Evolutionary conservation across 352 stramenopile species (phyloP).

Genomic region (Globisporangium spiculum): DNA sequence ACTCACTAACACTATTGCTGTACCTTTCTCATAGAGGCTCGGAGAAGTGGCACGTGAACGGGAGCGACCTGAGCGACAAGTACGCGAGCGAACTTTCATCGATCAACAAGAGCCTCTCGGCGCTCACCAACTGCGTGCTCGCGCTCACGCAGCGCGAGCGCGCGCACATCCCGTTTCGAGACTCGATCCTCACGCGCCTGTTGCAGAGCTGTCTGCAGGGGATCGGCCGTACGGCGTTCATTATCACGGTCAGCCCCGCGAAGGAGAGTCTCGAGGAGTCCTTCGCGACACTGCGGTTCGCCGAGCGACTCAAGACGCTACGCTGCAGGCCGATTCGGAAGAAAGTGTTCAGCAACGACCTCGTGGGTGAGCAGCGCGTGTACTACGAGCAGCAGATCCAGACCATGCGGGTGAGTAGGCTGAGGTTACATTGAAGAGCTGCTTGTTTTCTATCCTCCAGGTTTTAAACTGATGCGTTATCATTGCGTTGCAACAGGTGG

Average conservation of each 20-base stretch:
- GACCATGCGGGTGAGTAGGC: slow-evolving; percentile 46
- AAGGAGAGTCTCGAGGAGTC: slow-evolving; percentile 58
- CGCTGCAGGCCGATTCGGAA: slow-evolving; percentile 50
- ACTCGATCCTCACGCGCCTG: slow-evolving; percentile 66
- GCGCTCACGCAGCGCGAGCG: slow-evolving; percentile 58
- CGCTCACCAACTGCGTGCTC: slow-evolving; percentile 73
- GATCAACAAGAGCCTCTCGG: slow-evolving; percentile 77
- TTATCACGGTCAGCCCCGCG: slow-evolving; percentile 63
- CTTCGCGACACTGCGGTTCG: slow-evolving; percentile 69
- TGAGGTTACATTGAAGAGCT: not conserved
- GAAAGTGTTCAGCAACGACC: slow-evolving; percentile 48
- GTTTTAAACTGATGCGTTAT: not conserved
- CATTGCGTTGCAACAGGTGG: slow-evolving; percentile 24
- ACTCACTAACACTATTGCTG: not conserved
- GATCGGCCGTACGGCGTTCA: slow-evolving; percentile 48
- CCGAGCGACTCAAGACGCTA: slow-evolving; percentile 59
- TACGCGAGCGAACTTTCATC: slow-evolving; percentile 59
- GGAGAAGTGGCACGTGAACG: slow-evolving; percentile 65
- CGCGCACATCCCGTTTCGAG: slow-evolving; percentile 58
- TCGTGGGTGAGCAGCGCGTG: slow-evolving; percentile 46
- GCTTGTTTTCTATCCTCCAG: not conserved
- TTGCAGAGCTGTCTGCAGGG: slow-evolving; percentile 66
- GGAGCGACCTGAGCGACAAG: slow-evolving; percentile 52
- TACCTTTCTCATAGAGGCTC: slow-evolving; percentile 35
- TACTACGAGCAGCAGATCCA: slow-evolving; percentile 76